Evolutionary conservation across 352 stramenopile genomes (phyloP), one percentile per base, ranked within the genome.

Genomic region (Pythium chondricola): DNA sequence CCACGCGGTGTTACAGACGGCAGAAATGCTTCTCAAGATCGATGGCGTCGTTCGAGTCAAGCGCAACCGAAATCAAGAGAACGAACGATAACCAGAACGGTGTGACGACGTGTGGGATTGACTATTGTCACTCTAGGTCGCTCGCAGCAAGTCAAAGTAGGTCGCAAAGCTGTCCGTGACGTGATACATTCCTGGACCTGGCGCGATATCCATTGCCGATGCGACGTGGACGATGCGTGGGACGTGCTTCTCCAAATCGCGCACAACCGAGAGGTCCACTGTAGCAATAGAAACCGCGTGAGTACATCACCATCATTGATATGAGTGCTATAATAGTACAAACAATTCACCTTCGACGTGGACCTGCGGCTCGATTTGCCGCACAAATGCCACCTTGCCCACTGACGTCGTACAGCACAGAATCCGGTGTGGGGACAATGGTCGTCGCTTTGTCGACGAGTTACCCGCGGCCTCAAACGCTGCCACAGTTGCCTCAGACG

Each of bases 321-420:
- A 14, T 32, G 14, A 37, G 10, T 11, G 2, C n/a, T 18, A 16
- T 29, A 31, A 7, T 2, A 43, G 9, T 16, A 27, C 6, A 8
- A 37, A n/a, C 14, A 40, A 56, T 29, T 32, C 58, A 93, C 83
- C 77, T 83, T 93, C 83, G 7, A 92, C 61, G 46, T 88, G 80
- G 35, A 92, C 54, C 25, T 88, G 75, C 36, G 83, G 83, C 60
- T 93, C 83, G 47, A 93, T 70, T 63, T 93, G 83, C n/a, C 83
- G 80, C 52, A 93, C 80, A 40, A 93, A 88, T 16, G 83, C 83
- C 49, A 91, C 74, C 27, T 90, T 87, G 48, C 83, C 83, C 43
- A 88, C 63, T 21, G 49, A 52, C 10, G 80, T 88, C 29, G 81
- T 82, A 65, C 80, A 91, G 40, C 89, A 93, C 39, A 93, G 67